Evolutionary conservation across 192 early-diverging fungal species (phyloP).

Genomic region (Backusella australiensis): DNA sequence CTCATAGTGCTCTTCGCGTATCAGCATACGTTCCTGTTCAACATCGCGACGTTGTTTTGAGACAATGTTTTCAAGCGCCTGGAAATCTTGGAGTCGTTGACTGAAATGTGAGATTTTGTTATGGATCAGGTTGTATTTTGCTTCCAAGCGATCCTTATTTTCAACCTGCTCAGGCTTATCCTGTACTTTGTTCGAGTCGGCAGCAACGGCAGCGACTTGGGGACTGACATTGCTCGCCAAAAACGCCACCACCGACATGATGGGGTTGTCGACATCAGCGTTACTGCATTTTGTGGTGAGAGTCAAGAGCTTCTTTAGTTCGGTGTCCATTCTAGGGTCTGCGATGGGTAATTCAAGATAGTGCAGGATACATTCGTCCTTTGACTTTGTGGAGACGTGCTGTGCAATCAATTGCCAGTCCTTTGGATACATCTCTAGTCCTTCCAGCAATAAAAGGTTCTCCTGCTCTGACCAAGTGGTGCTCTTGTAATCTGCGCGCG

Average conservation of each 20-base stretch:
- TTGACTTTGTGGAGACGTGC: constrained; percentile 86
- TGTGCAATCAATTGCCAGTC: constrained; percentile 92
- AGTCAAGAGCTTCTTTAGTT: constrained; percentile 58
- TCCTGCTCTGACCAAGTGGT: constrained; percentile 88
- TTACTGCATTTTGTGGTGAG: constrained; percentile 41
- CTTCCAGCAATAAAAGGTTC: constrained; percentile 86
- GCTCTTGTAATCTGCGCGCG: constrained; percentile 16
- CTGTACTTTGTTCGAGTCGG: constrained; percentile 40
- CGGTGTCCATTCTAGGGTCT: constrained; percentile 67
- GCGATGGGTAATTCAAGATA: constrained; percentile 92
- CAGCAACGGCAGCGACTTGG: constrained; percentile 79
- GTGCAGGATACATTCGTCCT: constrained; percentile 89
- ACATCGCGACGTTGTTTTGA: constrained; percentile 82
- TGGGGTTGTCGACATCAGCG: constrained; percentile 74
- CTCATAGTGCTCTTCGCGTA: constrained; percentile 58
- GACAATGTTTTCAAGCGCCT: constrained; percentile 80
- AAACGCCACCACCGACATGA: constrained; percentile 91
- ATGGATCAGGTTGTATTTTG: constrained; percentile 76
- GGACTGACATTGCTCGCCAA: constrained; percentile 89
- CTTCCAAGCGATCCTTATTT: constrained; percentile 72
- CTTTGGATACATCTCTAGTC: constrained; percentile 88
- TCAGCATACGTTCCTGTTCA: constrained; percentile 62
- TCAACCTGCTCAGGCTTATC: constrained; percentile 62
- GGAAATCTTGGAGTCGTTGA: constrained; percentile 88
- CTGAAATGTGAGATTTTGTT: constrained; percentile 78